Conservation (phyloP, 2,329 filamentous ascomycete genomes). For the Huntiella omanensis region DNA sequence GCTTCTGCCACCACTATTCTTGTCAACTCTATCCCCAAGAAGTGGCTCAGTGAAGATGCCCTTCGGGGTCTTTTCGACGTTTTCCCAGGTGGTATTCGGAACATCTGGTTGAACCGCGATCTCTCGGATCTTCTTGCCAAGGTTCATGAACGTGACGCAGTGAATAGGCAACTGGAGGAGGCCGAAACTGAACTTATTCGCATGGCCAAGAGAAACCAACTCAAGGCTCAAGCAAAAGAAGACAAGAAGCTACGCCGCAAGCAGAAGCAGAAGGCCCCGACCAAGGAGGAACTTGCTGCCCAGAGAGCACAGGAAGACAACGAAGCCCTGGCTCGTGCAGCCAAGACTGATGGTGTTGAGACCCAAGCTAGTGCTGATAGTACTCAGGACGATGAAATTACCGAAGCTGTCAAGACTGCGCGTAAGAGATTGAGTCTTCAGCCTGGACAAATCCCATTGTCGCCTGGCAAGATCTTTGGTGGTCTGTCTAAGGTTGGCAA, state of each 20-base stretch:
- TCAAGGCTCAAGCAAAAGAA: slow-evolving; percentile 45
- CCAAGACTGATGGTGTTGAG: slow-evolving; percentile 28
- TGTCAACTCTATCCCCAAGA: slow-evolving; percentile 72
- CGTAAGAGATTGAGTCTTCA: slow-evolving; percentile 6
- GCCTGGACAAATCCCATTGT: slow-evolving; percentile 15
- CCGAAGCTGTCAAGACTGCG: slow-evolving; percentile 25
- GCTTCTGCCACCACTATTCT: slow-evolving; percentile 92
- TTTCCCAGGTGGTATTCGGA: slow-evolving; percentile 83
- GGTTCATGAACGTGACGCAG: slow-evolving; percentile 51
- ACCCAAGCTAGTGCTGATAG: slow-evolving; percentile 20
- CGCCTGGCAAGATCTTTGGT: slow-evolving; percentile 16
- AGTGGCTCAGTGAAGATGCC: slow-evolving; percentile 74
- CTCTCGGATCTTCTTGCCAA: slow-evolving; percentile 70
- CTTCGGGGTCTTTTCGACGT: slow-evolving; percentile 79
- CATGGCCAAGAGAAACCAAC: slow-evolving; percentile 57
- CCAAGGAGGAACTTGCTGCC: slow-evolving; percentile 30
- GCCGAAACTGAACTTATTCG: slow-evolving; percentile 77
- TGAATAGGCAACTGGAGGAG: slow-evolving; percentile 54
- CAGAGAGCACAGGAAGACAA: slow-evolving; percentile 30
- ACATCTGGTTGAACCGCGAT: slow-evolving; percentile 92
- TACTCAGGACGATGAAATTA: slow-evolving; percentile 34
- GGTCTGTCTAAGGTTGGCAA: slow-evolving; percentile 15
- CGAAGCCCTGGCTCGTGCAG: slow-evolving; percentile 31
- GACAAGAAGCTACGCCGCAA: slow-evolving; percentile 45
- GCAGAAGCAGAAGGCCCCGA: slow-evolving; percentile 27